Conservation (phyloP, 192 early-diverging fungal species). For the Phycomyces blakesleeanus region DNA sequence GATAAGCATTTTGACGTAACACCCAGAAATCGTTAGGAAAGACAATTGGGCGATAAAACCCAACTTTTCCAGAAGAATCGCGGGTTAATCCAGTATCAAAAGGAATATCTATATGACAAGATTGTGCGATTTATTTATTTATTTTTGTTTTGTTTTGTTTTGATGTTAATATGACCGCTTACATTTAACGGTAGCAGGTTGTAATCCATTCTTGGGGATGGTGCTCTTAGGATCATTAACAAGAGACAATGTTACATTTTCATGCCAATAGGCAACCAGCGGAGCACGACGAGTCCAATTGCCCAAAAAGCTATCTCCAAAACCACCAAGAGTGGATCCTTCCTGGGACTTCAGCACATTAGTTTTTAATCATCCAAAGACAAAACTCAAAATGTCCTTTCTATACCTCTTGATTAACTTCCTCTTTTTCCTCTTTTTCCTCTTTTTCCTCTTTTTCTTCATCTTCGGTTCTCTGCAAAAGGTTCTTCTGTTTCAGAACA, state of each 20-base stretch:
- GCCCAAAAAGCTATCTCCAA: slow-evolving; percentile 19
- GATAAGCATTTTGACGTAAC: slow-evolving; percentile 58
- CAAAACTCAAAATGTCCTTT: background rate
- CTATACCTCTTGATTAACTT: background rate
- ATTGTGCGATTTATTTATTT: no score
- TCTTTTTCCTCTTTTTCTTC: slow-evolving; percentile 33
- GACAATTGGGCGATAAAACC: slow-evolving; percentile 66
- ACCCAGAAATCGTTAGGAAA: slow-evolving; percentile 84
- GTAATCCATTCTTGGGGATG: slow-evolving; percentile 42
- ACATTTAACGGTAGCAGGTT: slow-evolving; percentile 54
- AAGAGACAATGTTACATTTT: slow-evolving; percentile 67
- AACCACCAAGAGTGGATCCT: slow-evolving; percentile 6
- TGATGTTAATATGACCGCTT: slow-evolving; percentile 7
- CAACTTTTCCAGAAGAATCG: slow-evolving; percentile 35
- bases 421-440: slow-evolving; percentile 1
- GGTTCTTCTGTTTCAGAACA: slow-evolving; percentile 50
- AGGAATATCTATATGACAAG: slow-evolving; percentile 29
- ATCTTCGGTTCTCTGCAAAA: slow-evolving; percentile 33
- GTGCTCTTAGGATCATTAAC: slow-evolving; percentile 44
- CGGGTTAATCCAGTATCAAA: slow-evolving; percentile 35
- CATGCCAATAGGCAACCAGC: slow-evolving; percentile 74
- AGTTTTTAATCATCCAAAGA: background rate
- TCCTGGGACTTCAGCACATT: background rate
- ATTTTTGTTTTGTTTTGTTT: no score
- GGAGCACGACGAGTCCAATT: slow-evolving; percentile 35